Percentiles rank a stretch among this genome's conserved stretches.
Conservation (phyloP, 2,329 filamentous ascomycete genomes). For the Penicillium glabrum region DNA sequence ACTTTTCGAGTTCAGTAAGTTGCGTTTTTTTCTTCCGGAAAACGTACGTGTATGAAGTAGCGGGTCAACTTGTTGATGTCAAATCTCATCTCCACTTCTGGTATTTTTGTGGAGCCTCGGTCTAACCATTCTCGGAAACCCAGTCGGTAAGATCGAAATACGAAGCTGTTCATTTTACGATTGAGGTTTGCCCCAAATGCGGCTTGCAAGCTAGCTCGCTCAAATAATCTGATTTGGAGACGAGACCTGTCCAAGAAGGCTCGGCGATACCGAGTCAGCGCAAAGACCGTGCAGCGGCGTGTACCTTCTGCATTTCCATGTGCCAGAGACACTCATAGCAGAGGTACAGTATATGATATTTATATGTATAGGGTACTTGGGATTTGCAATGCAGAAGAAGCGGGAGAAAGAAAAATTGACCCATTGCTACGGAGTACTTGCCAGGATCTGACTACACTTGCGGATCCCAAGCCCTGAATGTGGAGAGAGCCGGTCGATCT, state of each 20-base stretch:
- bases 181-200: neutral
- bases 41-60: neutral
- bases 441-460: neutral
- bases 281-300: neutral
- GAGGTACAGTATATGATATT: neutral
- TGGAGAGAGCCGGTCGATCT: constrained; percentile 15
- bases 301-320: neutral
- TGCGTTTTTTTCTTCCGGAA: neutral
- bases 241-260: neutral
- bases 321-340: neutral
- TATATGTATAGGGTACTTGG: neutral
- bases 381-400: constrained; percentile 1
- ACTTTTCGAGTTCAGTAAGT: neutral
- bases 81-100: constrained; percentile 7
- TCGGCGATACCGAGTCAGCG: neutral
- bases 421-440: neutral
- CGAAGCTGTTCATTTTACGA: neutral
- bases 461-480: constrained; percentile 7
- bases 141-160: constrained; percentile 1
- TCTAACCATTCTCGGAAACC: neutral
- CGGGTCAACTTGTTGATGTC: neutral
- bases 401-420: neutral
- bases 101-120: constrained; percentile 1
- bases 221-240: neutral
- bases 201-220: neutral